Evolutionary conservation across 2,329 filamentous ascomycete genomes (phyloP), one percentile per base, ranked within the genome.

Genomic region (Aspergillus sp.): DNA sequence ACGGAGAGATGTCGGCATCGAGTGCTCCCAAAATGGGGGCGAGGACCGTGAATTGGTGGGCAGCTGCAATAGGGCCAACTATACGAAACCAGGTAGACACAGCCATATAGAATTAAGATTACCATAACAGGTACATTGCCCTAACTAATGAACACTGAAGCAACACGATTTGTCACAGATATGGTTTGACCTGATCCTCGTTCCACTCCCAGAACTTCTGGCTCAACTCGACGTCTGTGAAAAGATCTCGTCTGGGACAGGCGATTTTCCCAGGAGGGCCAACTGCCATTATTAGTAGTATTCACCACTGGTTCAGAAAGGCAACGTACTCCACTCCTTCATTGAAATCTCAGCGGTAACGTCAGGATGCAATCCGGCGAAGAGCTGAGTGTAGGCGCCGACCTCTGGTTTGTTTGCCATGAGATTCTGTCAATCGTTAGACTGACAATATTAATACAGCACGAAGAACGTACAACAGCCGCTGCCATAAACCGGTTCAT

Each of bases 341-440:
- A 24, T 20, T 2, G n/a, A 8, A 11, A 44, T n/a, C n/a, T 54
- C 44, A 6, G 15, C 44, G 12, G 17, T 47, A 2, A 48, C 11
- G 17, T 48, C 51, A 7, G 33, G 20, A 12, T 24, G 20, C 8
- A 61, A 20, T 0, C 61, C 64, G 9, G 61, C 61, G 39, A 41
- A 67, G n/a, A 66, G 58, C 52, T 67, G 64, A 11, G 65, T 67
- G 27, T 67, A 67, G 2, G 65, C 64, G 5, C 64, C 64, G 15
- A 51, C 54, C 7, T 61, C 53, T 12, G 56, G 40, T 30, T 37
- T 53, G 4, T 51, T 40, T 8, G 50, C 19, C 4, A 63, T 15
- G 6, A 46, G 15, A n/a, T 17, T 30, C 51, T 48, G 39, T 34
- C 9, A 2, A 11, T 17, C 0, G n/a, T 19, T 17, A 17, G 40